A percentile compares a stretch with the other conserved stretches of the same genome.
phyloP scores from a whole-genome alignment of 1,284 basidiomycete species.

The Naganishia cerealis region DNA sequence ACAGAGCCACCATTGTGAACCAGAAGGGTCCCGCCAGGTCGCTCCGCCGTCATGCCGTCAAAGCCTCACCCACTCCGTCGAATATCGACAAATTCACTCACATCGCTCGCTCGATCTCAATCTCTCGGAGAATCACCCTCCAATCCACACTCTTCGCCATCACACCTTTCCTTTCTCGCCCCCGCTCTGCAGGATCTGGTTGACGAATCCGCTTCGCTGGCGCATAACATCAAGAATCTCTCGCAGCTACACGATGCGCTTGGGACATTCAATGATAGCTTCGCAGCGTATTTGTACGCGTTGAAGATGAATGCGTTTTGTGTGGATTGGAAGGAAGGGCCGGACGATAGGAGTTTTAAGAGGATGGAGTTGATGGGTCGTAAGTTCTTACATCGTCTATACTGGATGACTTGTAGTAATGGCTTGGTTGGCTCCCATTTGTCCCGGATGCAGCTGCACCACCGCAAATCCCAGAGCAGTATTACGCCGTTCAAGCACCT shows the following conservation, averaged over 20 bases:
- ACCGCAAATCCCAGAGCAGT: background rate
- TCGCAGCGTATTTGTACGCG: slow-evolving; percentile 84
- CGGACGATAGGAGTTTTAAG: slow-evolving; percentile 47
- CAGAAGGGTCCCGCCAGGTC: background rate
- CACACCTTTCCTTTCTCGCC: slow-evolving; percentile 81
- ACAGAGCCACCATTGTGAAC: background rate
- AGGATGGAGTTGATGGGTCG: slow-evolving; percentile 1
- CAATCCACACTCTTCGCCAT: slow-evolving; percentile 64
- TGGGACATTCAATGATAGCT: slow-evolving; percentile 85
- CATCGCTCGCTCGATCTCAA: slow-evolving; percentile 72
- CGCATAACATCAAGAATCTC: slow-evolving; percentile 72
- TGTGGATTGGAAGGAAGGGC: slow-evolving; percentile 80
- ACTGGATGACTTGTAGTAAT: background rate
- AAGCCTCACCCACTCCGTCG: slow-evolving; percentile 68
- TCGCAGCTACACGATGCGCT: slow-evolving; percentile 72
- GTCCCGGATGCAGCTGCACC: background rate
- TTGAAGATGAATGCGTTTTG: slow-evolving; percentile 94
- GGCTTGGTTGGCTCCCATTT: background rate
- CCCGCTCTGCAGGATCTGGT: slow-evolving; percentile 79
- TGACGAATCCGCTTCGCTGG: slow-evolving; percentile 79
- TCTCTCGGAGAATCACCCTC: slow-evolving; percentile 45
- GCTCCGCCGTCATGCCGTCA: slow-evolving; percentile 14
- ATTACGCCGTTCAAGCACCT: background rate
- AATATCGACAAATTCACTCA: slow-evolving; percentile 85
- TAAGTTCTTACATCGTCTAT: background rate